Conservation (phyloP, 78 protist genomes). For the Dictyostelium capitatum region DNA sequence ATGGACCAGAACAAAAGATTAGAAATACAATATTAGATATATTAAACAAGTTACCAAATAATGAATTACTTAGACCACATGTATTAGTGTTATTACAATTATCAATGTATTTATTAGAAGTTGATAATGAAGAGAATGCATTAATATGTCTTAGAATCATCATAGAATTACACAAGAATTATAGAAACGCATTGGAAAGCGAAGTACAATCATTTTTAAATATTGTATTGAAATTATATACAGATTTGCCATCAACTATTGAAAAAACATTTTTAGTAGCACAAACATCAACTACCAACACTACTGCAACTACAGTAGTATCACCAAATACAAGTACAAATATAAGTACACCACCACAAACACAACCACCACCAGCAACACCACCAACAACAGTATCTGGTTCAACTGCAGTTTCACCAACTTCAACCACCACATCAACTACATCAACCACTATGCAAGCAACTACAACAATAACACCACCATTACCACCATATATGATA, state of each 20-base stretch:
- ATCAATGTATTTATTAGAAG: conserved; percentile 78
- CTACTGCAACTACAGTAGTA: not conserved
- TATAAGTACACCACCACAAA: not conserved
- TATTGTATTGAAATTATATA: conserved; percentile 84
- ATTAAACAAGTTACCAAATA: conserved; percentile 90
- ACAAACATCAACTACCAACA: not conserved
- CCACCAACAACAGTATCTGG: conserved; percentile 10
- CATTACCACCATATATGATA: conserved; percentile 29
- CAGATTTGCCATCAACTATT: conserved; percentile 68
- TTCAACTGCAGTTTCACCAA: conserved; percentile 20
- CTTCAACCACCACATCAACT: conserved; percentile 2
- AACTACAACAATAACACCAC: not conserved
- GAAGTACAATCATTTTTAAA: conserved; percentile 89
- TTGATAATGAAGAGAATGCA: conserved; percentile 94
- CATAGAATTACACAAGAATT: conserved; percentile 92
- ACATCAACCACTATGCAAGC: not conserved
- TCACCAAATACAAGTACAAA: not conserved
- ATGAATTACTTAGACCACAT: conserved; percentile 71
- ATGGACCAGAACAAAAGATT: conserved; percentile 81
- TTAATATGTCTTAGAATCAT: conserved; percentile 91
- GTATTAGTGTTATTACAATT: conserved; percentile 54
- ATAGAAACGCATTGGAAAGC: conserved; percentile 74
- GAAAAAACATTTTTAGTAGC: conserved; percentile 22
- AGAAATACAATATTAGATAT: conserved; percentile 88
- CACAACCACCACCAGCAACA: not conserved